phyloP scores from a whole-genome alignment of 1,284 basidiomycete genomes.

The Sutorius eximius region DNA sequence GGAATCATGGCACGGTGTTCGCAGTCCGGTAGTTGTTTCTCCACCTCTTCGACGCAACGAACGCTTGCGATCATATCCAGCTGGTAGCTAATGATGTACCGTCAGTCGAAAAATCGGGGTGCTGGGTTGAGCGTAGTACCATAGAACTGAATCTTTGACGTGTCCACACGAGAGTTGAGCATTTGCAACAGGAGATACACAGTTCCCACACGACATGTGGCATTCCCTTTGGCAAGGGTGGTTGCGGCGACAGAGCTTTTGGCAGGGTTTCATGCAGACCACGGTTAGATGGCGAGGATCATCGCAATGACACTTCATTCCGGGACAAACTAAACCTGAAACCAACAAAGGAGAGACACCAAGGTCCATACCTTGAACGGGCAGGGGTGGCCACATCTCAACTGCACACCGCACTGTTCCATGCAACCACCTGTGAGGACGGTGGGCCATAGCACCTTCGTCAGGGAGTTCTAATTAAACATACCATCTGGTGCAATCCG shows the following conservation, averaged over 20 bases:
- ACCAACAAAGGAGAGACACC: neutral
- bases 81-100: slow-evolving; percentile 40
- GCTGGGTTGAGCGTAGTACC: slow-evolving; percentile 42
- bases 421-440: slow-evolving; percentile 58
- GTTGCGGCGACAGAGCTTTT: slow-evolving; percentile 49
- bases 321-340: neutral
- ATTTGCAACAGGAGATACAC: slow-evolving; percentile 46
- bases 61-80: slow-evolving; percentile 47
- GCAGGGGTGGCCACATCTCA: slow-evolving; percentile 71
- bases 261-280: slow-evolving; percentile 54
- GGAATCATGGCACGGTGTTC: slow-evolving; percentile 51
- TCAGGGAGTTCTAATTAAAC: neutral
- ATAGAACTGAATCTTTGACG: slow-evolving; percentile 44
- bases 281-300: slow-evolving; percentile 54
- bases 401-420: slow-evolving; percentile 49
- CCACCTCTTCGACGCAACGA: slow-evolving; percentile 45
- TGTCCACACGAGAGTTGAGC: slow-evolving; percentile 69
- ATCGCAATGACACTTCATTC: slow-evolving; percentile 64
- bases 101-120: slow-evolving; percentile 4
- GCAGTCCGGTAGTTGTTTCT: slow-evolving; percentile 52
- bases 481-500: slow-evolving; percentile 58
- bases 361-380: slow-evolving; percentile 50
- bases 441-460: neutral
- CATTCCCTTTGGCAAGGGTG: slow-evolving; percentile 66
- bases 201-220: slow-evolving; percentile 55